Conservation (phyloP, 2,329 filamentous ascomycete genomes). For the Calycina marina region DNA sequence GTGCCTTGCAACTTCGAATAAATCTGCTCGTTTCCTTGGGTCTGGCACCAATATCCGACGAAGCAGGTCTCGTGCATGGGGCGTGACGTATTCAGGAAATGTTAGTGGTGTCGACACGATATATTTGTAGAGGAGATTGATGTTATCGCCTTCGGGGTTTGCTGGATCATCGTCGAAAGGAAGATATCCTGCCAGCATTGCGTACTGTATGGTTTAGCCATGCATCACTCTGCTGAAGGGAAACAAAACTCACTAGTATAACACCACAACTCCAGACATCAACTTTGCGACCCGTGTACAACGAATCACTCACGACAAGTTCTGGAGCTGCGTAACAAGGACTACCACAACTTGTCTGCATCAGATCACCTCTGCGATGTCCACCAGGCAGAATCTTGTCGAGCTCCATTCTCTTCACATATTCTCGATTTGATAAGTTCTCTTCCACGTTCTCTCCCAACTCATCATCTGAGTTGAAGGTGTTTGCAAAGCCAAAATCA, state of each 20-base stretch:
- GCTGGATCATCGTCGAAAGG: slow-evolving; percentile 97
- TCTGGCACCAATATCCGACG: slow-evolving; percentile 91
- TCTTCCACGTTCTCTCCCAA: slow-evolving; percentile 82
- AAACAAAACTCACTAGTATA: slow-evolving; percentile 62
- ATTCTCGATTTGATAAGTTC: slow-evolving; percentile 74
- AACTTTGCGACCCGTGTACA: slow-evolving; percentile 95
- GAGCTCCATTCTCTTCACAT: slow-evolving; percentile 72
- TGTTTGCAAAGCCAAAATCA: slow-evolving; percentile 98
- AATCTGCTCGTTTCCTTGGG: slow-evolving; percentile 81
- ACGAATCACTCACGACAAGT: slow-evolving; percentile 88
- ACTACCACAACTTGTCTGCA: slow-evolving; percentile 98
- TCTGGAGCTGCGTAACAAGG: slow-evolving; percentile 96
- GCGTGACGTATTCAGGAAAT: slow-evolving; percentile 97
- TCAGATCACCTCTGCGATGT: slow-evolving; percentile 75
- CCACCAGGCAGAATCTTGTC: slow-evolving; percentile 66
- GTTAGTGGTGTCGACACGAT: slow-evolving; percentile 94
- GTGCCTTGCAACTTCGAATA: slow-evolving; percentile 94
- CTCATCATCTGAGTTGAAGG: slow-evolving; percentile 80
- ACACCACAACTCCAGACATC: slow-evolving; percentile 99
- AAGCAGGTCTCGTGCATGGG: slow-evolving; percentile 83
- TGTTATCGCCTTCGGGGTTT: slow-evolving; percentile 97
- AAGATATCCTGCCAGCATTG: slow-evolving; percentile 94
- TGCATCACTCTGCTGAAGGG: slow-evolving; percentile 1
- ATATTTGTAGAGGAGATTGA: slow-evolving; percentile 98
- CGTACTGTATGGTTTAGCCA: slow-evolving; percentile 50